These are phyloP conservation scores for Aspergillus nidulans DNA, from an alignment of 495 filamentous ascomycete genomes.

Conservation along the genomic window DNA sequence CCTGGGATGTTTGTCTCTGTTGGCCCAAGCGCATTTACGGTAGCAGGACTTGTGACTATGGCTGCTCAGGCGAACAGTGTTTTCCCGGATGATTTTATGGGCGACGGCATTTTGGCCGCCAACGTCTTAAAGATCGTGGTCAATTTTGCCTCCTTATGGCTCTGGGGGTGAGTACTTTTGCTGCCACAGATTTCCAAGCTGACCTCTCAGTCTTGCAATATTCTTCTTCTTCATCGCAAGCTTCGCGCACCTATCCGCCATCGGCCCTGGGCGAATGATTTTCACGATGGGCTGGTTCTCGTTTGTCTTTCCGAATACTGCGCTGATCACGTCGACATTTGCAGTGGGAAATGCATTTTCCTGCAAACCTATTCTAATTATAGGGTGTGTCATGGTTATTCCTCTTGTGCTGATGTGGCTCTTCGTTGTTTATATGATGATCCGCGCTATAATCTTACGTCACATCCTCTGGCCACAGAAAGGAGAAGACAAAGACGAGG, in stretches of 20 bases:
- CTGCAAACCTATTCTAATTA: constrained; percentile 55
- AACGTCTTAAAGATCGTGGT: constrained; percentile 50
- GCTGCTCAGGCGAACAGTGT: constrained; percentile 37
- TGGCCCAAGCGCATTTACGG: constrained; percentile 75
- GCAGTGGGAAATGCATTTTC: constrained; percentile 64
- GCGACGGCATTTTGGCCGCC: constrained; percentile 51
- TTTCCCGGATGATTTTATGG: constrained; percentile 56
- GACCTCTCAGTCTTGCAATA: constrained; percentile 54
- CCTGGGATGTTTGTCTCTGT: constrained; percentile 85
- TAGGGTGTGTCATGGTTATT: constrained; percentile 62
- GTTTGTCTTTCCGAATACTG: constrained; percentile 85
- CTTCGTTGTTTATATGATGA: constrained; percentile 66
- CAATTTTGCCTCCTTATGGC: constrained; percentile 66
- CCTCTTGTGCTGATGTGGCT: constrained; percentile 64
- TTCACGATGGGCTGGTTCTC: constrained; percentile 90
- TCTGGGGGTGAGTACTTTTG: constrained; percentile 58
- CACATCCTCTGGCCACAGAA: constrained; percentile 71
- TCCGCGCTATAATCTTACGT: constrained; percentile 57
- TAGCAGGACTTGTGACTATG: constrained; percentile 62
- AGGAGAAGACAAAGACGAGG: constrained; percentile 60
- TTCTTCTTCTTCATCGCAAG: constrained; percentile 84
- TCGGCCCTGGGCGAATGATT: constrained; percentile 56
- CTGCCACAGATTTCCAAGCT: background rate
- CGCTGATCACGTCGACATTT: constrained; percentile 67
- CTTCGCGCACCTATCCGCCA: constrained; percentile 70